A percentile compares a stretch with the other conserved stretches of the same genome.
Evolutionary conservation across 495 filamentous ascomycete species (phyloP).

Genomic region (Amphirosellinia nigrospora): DNA sequence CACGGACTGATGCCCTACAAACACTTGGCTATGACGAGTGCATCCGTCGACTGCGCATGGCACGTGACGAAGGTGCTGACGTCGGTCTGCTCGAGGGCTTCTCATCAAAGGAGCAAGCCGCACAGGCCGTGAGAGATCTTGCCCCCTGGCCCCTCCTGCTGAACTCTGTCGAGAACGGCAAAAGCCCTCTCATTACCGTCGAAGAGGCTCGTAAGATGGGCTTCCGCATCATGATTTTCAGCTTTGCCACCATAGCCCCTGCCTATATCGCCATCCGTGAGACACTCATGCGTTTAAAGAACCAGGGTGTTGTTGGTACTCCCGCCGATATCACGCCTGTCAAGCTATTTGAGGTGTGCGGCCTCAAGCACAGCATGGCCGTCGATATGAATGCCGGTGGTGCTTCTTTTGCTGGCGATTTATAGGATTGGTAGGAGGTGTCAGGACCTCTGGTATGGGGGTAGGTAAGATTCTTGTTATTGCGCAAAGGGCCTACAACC

Average conservation of each 20-base stretch:
- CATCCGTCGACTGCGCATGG: slow-evolving; percentile 44
- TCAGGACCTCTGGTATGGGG: neutral
- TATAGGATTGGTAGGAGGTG: slow-evolving; percentile 5
- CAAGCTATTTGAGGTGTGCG: slow-evolving; percentile 56
- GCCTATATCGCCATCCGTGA: slow-evolving; percentile 60
- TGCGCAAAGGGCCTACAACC: no score
- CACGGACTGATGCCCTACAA: slow-evolving; percentile 67
- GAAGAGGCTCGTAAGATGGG: slow-evolving; percentile 66
- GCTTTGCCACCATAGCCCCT: slow-evolving; percentile 57
- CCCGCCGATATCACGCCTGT: slow-evolving; percentile 50
- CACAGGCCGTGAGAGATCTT: slow-evolving; percentile 59
- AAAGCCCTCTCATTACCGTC: slow-evolving; percentile 61
- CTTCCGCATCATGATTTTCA: slow-evolving; percentile 69
- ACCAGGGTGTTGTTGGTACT: slow-evolving; percentile 54
- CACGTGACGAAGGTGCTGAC: slow-evolving; percentile 65
- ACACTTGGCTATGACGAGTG: slow-evolving; percentile 64
- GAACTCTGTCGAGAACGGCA: slow-evolving; percentile 69
- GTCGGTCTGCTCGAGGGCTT: slow-evolving; percentile 70
- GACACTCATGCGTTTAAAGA: slow-evolving; percentile 53
- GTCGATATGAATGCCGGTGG: slow-evolving; percentile 64
- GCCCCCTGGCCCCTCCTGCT: slow-evolving; percentile 64
- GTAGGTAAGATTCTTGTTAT: no score
- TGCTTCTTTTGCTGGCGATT: slow-evolving; percentile 30
- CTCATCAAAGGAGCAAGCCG: slow-evolving; percentile 60
- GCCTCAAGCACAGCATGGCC: slow-evolving; percentile 61